Base-by-base conservation (phyloP, 495 filamentous ascomycete genomes). In the Aspergillus carlsbadensis region DNA sequence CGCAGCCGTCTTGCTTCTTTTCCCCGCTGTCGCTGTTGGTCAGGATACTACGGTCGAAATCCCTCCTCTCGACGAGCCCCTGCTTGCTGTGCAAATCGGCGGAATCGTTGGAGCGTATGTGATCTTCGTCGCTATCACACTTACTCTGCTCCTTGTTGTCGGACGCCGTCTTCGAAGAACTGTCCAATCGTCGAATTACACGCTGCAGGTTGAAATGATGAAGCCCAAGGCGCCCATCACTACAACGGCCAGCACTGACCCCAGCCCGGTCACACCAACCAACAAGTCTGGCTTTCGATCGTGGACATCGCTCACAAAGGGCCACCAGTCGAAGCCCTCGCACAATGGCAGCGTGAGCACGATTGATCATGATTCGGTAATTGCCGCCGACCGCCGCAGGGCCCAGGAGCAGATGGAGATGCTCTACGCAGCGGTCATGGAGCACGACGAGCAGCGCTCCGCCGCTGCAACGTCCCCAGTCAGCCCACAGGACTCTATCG, bases 391-490 rank as follows among this genome's bases (percentile, higher is more conserved):
- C 72, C 83, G 81, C 58, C 82, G 79, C 58, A 81, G 84, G 69
- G 83, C 87, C 65, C 86, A 92, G 66, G 77, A 82, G 56, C 86
- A 96, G 66, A 85, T 97, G 74, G 91, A 94, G 66, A 85, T 89
- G 68, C 84, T 97, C 62, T 97, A 97, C 67, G 89, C 84, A 46
- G 87, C 91, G 41, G 92, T 96, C 57, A 87, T 96, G 88, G 90
- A 89, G 71, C 88, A 93, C 48, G 90, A 95, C 70, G 86, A 84
- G 35, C 82, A 83, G 45, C 88, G 89, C 71, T 74, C 82, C 51
- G 73, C 73, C 71, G 75, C 82, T 49, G 72, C 72, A 1, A 29
- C 36, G 11, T 42, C 37, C 6, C 37, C 49, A 10, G 42, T 34
- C 3, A 43, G 26, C 31, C 45, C 18, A 3, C 17, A 18, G 8